A percentile compares a stretch with the other conserved stretches of the same genome.
Conservation (phyloP, 1,284 basidiomycete species). For the Cutaneotrichosporon cyanovorans region DNA sequence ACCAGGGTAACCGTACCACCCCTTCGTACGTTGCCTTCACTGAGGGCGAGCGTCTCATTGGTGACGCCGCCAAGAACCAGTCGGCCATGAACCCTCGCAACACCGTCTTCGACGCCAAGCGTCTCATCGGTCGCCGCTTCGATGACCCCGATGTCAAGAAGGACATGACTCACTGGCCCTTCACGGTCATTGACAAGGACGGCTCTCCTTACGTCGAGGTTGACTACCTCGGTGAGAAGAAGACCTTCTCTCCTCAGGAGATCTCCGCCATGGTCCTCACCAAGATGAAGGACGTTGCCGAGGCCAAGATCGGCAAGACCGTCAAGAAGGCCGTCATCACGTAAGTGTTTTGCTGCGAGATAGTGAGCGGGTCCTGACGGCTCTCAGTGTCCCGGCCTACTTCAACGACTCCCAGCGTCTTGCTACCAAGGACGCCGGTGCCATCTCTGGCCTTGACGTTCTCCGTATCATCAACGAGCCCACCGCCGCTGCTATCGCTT, state of each 20-base stretch:
- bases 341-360: conserved; percentile 26
- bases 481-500: conserved; percentile 51
- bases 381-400: conserved; percentile 62
- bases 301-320: conserved; percentile 57
- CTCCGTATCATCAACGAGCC: conserved; percentile 64
- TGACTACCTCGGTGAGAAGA: conserved; percentile 55
- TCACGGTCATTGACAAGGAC: conserved; percentile 55
- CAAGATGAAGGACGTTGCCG: conserved; percentile 89
- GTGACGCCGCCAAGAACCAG: conserved; percentile 98
- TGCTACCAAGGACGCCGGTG: conserved; percentile 57
- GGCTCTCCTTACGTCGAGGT: conserved; percentile 55
- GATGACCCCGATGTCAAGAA: conserved; percentile 61
- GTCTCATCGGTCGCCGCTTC: conserved; percentile 91
- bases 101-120: conserved; percentile 95
- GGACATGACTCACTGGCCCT: conserved; percentile 66
- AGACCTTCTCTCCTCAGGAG: conserved; percentile 57
- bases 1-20: conserved; percentile 94
- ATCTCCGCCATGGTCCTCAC: conserved; percentile 97
- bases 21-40: conserved; percentile 99
- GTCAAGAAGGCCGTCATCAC: conserved; percentile 62
- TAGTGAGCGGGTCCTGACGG: conserved; percentile 4
- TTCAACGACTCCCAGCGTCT: conserved; percentile 63
- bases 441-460: conserved; percentile 59
- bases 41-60: conserved; percentile 93
- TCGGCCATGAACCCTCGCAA: conserved; percentile 92